phyloP scores from a whole-genome alignment of 495 filamentous ascomycete genomes.

The Lasiosphaeris hirsuta region DNA sequence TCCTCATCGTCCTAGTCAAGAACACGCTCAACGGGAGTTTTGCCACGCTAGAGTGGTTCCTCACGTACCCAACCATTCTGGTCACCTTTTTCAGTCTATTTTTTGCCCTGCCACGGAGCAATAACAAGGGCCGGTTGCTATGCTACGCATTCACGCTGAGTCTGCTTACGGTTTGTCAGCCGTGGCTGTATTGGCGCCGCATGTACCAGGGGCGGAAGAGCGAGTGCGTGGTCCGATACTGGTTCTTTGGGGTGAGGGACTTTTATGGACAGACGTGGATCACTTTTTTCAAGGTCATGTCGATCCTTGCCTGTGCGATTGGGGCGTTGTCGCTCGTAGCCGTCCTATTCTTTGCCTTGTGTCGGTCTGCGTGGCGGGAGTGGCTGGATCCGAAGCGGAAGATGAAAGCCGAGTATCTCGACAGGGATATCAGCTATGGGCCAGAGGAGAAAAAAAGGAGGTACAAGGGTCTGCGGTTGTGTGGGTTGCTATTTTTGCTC shows the following conservation, averaged over 20 bases:
- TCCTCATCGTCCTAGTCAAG: slow-evolving; percentile 9
- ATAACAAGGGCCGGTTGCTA: neutral
- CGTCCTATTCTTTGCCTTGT: neutral
- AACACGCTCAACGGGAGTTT: slow-evolving; percentile 6
- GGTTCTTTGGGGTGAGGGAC: slow-evolving; percentile 1
- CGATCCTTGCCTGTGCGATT: neutral
- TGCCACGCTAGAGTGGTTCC: slow-evolving; percentile 6
- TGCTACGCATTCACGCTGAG: slow-evolving; percentile 6
- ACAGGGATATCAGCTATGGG: neutral
- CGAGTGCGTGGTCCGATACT: slow-evolving; percentile 1
- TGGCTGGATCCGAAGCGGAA: neutral
- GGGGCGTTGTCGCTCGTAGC: neutral
- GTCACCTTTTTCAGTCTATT: slow-evolving; percentile 3
- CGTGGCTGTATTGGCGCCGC: slow-evolving; percentile 3
- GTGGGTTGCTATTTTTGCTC: neutral
- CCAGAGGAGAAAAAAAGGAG: neutral
- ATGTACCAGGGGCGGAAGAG: slow-evolving; percentile 5
- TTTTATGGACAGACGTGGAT: neutral
- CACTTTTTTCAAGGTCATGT: slow-evolving; percentile 9
- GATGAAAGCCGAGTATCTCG: neutral
- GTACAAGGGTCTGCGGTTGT: neutral
- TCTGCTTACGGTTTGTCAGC: slow-evolving; percentile 1
- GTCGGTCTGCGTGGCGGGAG: neutral
- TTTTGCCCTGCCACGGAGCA: neutral
- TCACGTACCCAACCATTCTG: slow-evolving; percentile 8